phyloP scores from a whole-genome alignment of 1,139 yeast genomes.

The Pichia kudriavzevii region DNA sequence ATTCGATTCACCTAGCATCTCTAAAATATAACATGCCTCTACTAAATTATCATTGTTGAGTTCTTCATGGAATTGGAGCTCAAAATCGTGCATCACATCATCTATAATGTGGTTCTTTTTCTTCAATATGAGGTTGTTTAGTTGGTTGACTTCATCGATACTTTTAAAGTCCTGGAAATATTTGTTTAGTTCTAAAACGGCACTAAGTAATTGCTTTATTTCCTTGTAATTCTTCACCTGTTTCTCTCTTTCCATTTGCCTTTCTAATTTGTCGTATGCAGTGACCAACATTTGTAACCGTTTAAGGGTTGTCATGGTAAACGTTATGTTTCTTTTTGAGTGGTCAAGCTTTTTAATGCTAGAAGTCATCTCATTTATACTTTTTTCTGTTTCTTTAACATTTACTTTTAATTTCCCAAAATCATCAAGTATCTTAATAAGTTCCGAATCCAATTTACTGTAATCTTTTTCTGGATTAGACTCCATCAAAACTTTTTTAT shows the following conservation, averaged over 20 bases:
- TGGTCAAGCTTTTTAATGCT: conserved; percentile 74
- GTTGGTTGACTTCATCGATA: conserved; percentile 68
- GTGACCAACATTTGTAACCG: conserved; percentile 79
- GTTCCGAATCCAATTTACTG: conserved; percentile 31
- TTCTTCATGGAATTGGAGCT: conserved; percentile 32
- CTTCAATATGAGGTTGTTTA: conserved; percentile 56
- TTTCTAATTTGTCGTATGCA: conserved; percentile 61
- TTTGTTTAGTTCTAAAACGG: conserved; percentile 68
- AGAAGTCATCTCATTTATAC: conserved; percentile 63
- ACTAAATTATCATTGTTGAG: conserved; percentile 31
- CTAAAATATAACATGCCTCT: conserved; percentile 68
- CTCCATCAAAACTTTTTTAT: conserved; percentile 20
- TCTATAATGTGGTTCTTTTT: conserved; percentile 62
- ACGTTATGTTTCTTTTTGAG: conserved; percentile 73
- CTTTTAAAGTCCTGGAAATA: conserved; percentile 80
- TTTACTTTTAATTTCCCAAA: conserved; percentile 40
- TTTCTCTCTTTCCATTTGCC: conserved; percentile 31
- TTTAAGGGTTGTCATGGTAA: conserved; percentile 78
- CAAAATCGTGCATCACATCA: conserved; percentile 71
- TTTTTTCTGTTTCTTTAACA: conserved; percentile 50
- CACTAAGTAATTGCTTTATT: conserved; percentile 61
- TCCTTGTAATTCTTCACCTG: conserved; percentile 50
- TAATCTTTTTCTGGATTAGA: conserved; percentile 17
- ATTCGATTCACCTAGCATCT: conserved; percentile 53
- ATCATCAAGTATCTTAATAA: conserved; percentile 32